Evolutionary conservation across 768 basidiomycete genomes (phyloP).

Genomic region (Auriscalpium orientale): DNA sequence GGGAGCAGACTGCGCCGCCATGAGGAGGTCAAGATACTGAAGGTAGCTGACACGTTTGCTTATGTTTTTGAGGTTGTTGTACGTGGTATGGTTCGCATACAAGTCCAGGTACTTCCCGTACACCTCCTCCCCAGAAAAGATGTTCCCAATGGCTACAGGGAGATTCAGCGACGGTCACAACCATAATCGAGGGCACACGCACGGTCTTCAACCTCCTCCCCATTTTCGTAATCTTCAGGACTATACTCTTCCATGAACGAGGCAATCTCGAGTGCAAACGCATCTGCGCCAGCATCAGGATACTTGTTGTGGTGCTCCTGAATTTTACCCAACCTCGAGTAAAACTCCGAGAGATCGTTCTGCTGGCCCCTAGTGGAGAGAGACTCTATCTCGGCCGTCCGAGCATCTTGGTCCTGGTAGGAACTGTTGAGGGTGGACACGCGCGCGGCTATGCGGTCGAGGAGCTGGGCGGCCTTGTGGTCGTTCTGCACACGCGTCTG

Average conservation of each 20-base stretch:
- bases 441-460: conserved; percentile 73
- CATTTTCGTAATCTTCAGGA: conserved; percentile 61
- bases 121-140: conserved; percentile 95
- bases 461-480: conserved; percentile 86
- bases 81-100: conserved; percentile 80
- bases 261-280: conserved; percentile 79
- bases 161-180: neutral
- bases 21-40: conserved; percentile 86
- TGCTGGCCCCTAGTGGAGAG: conserved; percentile 48
- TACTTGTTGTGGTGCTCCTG: conserved; percentile 96
- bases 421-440: conserved; percentile 55
- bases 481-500: conserved; percentile 65
- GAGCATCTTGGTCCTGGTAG: conserved; percentile 71
- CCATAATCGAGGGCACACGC: conserved; percentile 57
- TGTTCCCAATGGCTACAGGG: conserved; percentile 57
- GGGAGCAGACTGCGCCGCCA: conserved; percentile 49
- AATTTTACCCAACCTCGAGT: conserved; percentile 90
- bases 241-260: conserved; percentile 72
- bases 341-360: conserved; percentile 88
- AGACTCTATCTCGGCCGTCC: conserved; percentile 58
- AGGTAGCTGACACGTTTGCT: conserved; percentile 83
- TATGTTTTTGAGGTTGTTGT: conserved; percentile 83
- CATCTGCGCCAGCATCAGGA: conserved; percentile 77
- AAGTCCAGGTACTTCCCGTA: conserved; percentile 95
- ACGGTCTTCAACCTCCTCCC: conserved; percentile 75